Conservation (phyloP, 2,329 filamentous ascomycete species). For the Colletotrichum gigasporum region DNA sequence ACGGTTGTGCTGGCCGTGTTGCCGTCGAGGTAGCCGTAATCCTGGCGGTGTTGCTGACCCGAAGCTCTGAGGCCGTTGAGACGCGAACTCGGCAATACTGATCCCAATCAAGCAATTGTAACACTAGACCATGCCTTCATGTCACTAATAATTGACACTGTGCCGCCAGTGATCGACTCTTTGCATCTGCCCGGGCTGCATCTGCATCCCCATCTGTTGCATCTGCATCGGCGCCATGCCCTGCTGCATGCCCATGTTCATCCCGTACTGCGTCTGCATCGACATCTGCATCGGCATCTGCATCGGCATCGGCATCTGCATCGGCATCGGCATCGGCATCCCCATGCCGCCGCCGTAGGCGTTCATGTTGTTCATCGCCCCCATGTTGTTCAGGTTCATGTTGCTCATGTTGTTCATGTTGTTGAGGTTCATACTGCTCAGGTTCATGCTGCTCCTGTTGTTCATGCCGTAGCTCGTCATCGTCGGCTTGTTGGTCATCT, state of each 20-base stretch:
- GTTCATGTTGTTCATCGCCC: constrained; percentile 39
- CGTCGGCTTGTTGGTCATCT: constrained; percentile 19
- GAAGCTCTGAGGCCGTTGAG: no score
- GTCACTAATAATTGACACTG: constrained; percentile 40
- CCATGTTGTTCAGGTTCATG: constrained; percentile 40
- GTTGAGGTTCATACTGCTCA: constrained; percentile 28
- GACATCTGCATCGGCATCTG: constrained; percentile 30
- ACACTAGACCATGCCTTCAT: no score
- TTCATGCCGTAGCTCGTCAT: constrained; percentile 32
- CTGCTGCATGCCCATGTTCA: constrained; percentile 30
- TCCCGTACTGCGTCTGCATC: no score
- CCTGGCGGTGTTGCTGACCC: no score
- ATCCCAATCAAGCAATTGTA: no score
- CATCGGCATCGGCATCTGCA: constrained; percentile 35
- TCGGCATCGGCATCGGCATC: constrained; percentile 35
- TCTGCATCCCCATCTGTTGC: constrained; percentile 30
- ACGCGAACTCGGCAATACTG: no score
- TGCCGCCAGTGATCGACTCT: constrained; percentile 50
- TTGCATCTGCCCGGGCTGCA: constrained; percentile 31
- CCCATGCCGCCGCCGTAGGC: constrained; percentile 29
- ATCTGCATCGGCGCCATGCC: constrained; percentile 35
- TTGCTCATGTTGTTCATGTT: constrained; percentile 32
- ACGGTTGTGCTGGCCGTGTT: no score
- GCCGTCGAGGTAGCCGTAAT: no score
- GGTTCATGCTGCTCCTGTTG: constrained; percentile 34